Evolutionary conservation across 495 filamentous ascomycete genomes (phyloP), one percentile per base, ranked within the genome.

Genomic region (Talaromyces trachyspermus): DNA sequence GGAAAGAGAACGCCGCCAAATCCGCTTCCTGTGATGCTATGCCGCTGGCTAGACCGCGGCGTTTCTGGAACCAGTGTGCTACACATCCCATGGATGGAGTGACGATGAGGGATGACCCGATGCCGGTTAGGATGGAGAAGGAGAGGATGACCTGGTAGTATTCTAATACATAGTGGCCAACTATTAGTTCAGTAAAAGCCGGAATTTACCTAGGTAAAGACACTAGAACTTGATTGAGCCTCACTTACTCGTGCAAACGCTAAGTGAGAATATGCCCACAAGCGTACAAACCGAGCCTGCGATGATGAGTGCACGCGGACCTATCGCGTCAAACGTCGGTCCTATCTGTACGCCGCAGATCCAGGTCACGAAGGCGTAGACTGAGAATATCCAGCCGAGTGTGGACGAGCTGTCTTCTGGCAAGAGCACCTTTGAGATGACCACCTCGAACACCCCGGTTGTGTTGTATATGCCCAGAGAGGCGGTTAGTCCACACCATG

Each of bases 341-440:
- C 43, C 54, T 18, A 53, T 46, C 51, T 74, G 71, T 8, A 74
- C 64, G 0, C 75, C 69, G 3, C 66, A 71, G 35, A 79, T 41
- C 17, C 53, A 80, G 8, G 74, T 62, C 26, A 88, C 66, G 49
- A 85, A 85, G 2, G 70, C 68, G 54, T 84, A 86, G 7, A 83
- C 52, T 5, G 79, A 77, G 54, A 84, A 88, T 33, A 89, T 83
- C 84, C 84, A 89, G 12, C 83, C 85, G 22, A 87, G 73, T 5
- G 70, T 72, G 11, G 78, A 77, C 17, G 74, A 64, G 4, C 66
- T 68, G 47, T 81, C 74, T n/a, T 66, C 54, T 5, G 63, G 61
- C 2, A 89, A 65, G 39, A 84, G 77, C 20, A 50, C 43, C 64
- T 64, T 75, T 81, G 53, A 72, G 64, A 60, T 62, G 54, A 81